Base-by-base conservation (phyloP, 1,139 yeast species). In the Yamadazyma kanchanaburiensis region DNA sequence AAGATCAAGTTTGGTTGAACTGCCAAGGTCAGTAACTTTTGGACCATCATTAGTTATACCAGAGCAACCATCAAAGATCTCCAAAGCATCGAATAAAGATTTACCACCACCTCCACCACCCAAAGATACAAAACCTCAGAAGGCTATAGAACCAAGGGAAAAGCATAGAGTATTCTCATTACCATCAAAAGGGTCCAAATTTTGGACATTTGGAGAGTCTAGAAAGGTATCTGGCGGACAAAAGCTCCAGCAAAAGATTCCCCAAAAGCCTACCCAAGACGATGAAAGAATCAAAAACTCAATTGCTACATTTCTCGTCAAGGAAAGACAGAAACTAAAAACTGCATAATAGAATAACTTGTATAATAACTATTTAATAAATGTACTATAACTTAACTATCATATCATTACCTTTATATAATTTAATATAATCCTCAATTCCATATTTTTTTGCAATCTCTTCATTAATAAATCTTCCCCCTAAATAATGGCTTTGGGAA, bases 391-490 rank as follows among this genome's bases (percentile, higher is more conserved):
- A 33, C 42, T 63, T 65, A 16, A 63, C 68, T 9, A 67, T 53
- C 45, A 65, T 38, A 2, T 67, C 71, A 38, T 60, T 59, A 4
- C 53, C 60, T 34, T 58, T 42, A 42, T 67, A 68, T 24, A 43
- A 42, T 0, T 34, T 33, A 18, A 64, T 35, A 33, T 64, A 41
- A 18, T 59, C 71, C 19, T 74, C 77, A 42, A 91, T 78, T 1
- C 72, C 84, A 62, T 83, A 86, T 52, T 80, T 80, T 26, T 66
- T 55, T 0, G 95, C 96, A 45, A 91, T 70, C 12, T 60, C 62
- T 9, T 57, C 51, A 26, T 78, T 75, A 16, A 91, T 74, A 48
- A 91, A 91, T 29, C 98, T 61, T 2, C 98, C 98, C 1, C 98
- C 98, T 24, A 89, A 69, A 54, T 78, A 91, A 52, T 91, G 98